These are phyloP conservation scores for Abrus precatorius DNA, from an alignment of 306 rosid genomes.

Conservation along the genomic window DNA sequence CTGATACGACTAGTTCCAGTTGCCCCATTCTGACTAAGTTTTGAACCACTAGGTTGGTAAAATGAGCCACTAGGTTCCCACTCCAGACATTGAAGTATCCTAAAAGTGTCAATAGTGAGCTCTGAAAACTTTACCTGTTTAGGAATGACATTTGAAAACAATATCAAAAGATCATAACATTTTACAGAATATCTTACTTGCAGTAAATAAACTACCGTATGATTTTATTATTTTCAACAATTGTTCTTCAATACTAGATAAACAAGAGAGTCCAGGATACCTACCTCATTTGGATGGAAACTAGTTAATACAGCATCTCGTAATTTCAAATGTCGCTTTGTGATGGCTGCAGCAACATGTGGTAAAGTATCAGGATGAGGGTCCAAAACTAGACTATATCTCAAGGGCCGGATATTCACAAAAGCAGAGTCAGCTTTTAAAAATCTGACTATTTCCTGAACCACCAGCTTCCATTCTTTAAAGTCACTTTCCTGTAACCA, in stretches of 20 bases:
- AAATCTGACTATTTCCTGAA: constrained; percentile 87
- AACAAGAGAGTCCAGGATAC: constrained; percentile 39
- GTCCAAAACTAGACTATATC: constrained; percentile 86
- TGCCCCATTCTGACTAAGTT: constrained; percentile 74
- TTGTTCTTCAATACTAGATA: constrained; percentile 27
- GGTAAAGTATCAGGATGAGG: constrained; percentile 78
- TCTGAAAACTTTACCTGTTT: constrained; percentile 92
- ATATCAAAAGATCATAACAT: constrained; percentile 31
- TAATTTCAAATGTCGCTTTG: constrained; percentile 70
- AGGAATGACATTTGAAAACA: constrained; percentile 39
- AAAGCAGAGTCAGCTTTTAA: constrained; percentile 81
- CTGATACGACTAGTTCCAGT: constrained; percentile 69
- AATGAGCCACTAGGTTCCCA: constrained; percentile 98
- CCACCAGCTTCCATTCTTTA: constrained; percentile 95
- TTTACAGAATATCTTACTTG: constrained; percentile 11
- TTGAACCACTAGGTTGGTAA: constrained; percentile 69
- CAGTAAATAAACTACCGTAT: constrained; percentile 3
- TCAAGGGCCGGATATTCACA: constrained; percentile 89
- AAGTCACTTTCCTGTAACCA: constrained; percentile 84
- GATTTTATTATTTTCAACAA: constrained; percentile 10
- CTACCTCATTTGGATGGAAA: constrained; percentile 88
- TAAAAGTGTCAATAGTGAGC: constrained; percentile 90
- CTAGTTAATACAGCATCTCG: constrained; percentile 89
- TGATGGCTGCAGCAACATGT: constrained; percentile 57
- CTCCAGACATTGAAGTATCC: constrained; percentile 98